A percentile compares a stretch with the other conserved stretches of the same genome.
Evolutionary conservation across 805 yeast species (phyloP).

Genomic region (Teunomyces aglyptinius): DNA sequence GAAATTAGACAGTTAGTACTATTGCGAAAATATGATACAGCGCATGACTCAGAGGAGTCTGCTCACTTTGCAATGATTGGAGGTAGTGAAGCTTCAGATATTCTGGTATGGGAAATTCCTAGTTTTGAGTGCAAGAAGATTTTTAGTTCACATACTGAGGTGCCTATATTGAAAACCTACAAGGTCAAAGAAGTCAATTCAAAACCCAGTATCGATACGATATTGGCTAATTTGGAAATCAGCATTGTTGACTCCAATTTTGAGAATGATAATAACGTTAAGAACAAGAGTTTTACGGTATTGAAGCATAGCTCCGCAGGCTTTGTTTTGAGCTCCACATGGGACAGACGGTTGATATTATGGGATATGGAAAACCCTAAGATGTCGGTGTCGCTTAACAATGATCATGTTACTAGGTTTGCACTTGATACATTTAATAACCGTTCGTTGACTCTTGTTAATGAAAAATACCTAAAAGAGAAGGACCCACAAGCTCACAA

Average conservation of each 20-base stretch:
- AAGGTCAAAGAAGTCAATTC: constrained; percentile 19
- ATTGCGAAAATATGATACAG: constrained; percentile 40
- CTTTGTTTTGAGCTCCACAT: constrained; percentile 23
- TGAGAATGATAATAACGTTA: constrained; percentile 4
- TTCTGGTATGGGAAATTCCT: constrained; percentile 76
- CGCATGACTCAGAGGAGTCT: constrained; percentile 31
- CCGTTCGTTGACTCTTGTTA: constrained; percentile 39
- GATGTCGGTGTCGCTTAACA: constrained; percentile 16
- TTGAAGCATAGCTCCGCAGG: constrained; percentile 8
- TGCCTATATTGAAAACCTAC: constrained; percentile 24
- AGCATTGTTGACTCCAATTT: constrained; percentile 15
- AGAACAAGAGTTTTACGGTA: constrained; percentile 14
- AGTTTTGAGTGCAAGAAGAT: constrained; percentile 52
- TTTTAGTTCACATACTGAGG: constrained; percentile 17
- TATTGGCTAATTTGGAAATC: constrained; percentile 17
- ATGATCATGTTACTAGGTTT: constrained; percentile 17
- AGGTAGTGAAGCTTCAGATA: constrained; percentile 58
- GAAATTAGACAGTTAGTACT: constrained; percentile 44
- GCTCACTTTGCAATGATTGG: constrained; percentile 54
- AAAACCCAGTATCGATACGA: constrained; percentile 15
- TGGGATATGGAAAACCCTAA: constrained; percentile 25
- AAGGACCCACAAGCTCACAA: not conserved
- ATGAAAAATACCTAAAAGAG: constrained; percentile 29
- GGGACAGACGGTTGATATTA: constrained; percentile 23
- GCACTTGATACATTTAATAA: constrained; percentile 20